Percentiles rank a stretch among this genome's conserved stretches.
These are phyloP conservation scores for Cubamyces lactineus DNA, from an alignment of 768 basidiomycete species.

Conservation along the genomic window DNA sequence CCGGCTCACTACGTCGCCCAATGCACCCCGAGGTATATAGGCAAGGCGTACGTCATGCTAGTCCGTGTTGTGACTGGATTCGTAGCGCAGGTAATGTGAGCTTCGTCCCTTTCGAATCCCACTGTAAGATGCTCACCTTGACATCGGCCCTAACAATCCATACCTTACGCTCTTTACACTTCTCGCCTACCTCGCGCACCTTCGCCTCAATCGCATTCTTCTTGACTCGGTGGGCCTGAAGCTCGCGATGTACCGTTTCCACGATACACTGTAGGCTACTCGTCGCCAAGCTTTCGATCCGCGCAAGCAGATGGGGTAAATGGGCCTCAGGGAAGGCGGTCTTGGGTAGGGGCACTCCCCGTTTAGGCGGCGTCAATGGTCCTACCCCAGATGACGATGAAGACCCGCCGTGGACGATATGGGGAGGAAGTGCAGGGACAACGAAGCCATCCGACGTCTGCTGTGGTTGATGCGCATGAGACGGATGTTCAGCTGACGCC, in stretches of 20 bases:
- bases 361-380: conserved; percentile 33
- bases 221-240: conserved; percentile 72
- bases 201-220: conserved; percentile 86
- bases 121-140: conserved; percentile 23
- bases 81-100: not conserved
- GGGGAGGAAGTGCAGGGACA: conserved; percentile 41
- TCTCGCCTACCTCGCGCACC: conserved; percentile 74
- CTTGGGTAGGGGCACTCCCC: conserved; percentile 42
- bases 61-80: conserved; percentile 18
- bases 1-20: not conserved
- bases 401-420: conserved; percentile 10
- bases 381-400: conserved; percentile 4
- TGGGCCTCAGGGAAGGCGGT: conserved; percentile 71
- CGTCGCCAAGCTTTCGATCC: conserved; percentile 62
- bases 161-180: conserved; percentile 69
- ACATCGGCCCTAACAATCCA: conserved; percentile 67
- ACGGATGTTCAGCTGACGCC: conserved; percentile 43
- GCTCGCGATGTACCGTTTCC: conserved; percentile 71
- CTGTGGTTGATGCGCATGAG: conserved; percentile 31
- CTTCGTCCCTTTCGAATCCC: not conserved
- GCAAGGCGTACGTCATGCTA: not conserved
- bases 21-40: too few relatives aligned
- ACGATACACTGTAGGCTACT: conserved; percentile 67
- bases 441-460: conserved; percentile 42
- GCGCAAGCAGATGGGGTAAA: conserved; percentile 60